Conservation (phyloP, 495 filamentous ascomycete genomes). For the Neurospora sp. region DNA sequence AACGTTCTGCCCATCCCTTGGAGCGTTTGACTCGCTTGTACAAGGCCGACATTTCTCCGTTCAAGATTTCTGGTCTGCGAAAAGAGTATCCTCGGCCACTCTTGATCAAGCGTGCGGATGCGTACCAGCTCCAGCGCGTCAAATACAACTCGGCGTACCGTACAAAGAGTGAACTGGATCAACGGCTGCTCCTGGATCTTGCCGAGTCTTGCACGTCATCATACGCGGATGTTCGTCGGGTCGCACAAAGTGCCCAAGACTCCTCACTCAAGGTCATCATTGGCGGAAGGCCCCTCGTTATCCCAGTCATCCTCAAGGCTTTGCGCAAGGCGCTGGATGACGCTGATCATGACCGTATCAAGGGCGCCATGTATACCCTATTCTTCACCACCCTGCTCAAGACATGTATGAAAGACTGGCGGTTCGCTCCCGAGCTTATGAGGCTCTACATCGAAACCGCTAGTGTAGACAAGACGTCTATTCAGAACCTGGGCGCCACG, state of each 20-base stretch:
- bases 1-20: conserved; percentile 85
- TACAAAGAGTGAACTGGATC: conserved; percentile 74
- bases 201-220: conserved; percentile 85
- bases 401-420: conserved; percentile 82
- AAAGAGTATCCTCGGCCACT: conserved; percentile 89
- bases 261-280: conserved; percentile 88
- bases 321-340: conserved; percentile 74
- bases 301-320: conserved; percentile 71
- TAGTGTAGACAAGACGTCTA: conserved; percentile 82
- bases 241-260: conserved; percentile 85
- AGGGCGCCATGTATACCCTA: conserved; percentile 84
- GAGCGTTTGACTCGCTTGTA: conserved; percentile 78
- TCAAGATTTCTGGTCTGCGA: conserved; percentile 84
- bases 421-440: conserved; percentile 78
- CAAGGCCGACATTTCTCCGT: conserved; percentile 74
- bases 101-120: conserved; percentile 78
- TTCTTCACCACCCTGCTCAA: conserved; percentile 83
- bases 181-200: conserved; percentile 72
- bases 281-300: conserved; percentile 75
- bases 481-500: conserved; percentile 77
- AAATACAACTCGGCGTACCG: conserved; percentile 86
- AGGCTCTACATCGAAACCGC: conserved; percentile 81
- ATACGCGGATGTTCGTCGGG: conserved; percentile 89
- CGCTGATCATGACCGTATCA: conserved; percentile 80
- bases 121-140: conserved; percentile 88